Percentiles rank a stretch among this genome's conserved stretches.
These are phyloP conservation scores for Rauvolfia tetraphylla DNA, from an alignment of 257 asterid species.

Conservation along the genomic window DNA sequence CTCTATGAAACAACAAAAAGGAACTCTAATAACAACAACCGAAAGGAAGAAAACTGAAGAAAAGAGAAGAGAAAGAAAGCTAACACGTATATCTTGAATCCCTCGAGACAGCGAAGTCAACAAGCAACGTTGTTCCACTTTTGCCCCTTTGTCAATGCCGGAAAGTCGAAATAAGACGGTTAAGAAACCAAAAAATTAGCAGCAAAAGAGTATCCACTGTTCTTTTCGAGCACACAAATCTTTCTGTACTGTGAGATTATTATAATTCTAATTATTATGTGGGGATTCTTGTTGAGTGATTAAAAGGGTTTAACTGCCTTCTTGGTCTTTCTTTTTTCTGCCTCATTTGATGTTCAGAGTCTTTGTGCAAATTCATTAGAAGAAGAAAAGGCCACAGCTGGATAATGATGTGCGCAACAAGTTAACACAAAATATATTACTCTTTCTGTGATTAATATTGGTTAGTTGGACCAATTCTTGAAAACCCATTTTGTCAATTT, in stretches of 20 bases:
- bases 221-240: not conserved
- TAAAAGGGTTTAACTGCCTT: slow-evolving; percentile 7
- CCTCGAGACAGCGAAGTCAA: slow-evolving; percentile 18
- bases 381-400: slow-evolving; percentile 16
- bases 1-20: no score
- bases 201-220: slow-evolving; percentile 5
- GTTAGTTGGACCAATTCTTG: slow-evolving; percentile 21
- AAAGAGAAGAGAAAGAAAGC: not conserved
- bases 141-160: slow-evolving; percentile 19
- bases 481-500: slow-evolving; percentile 5
- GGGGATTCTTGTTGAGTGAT: slow-evolving; percentile 4
- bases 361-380: slow-evolving; percentile 13
- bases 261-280: not conserved
- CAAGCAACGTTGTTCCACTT: slow-evolving; percentile 16
- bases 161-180: slow-evolving; percentile 17
- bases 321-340: not conserved
- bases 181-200: not conserved
- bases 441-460: slow-evolving; percentile 7
- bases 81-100: not conserved
- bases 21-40: not conserved
- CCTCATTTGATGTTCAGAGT: slow-evolving; percentile 16
- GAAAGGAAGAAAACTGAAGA: slow-evolving; percentile 1
- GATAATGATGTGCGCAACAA: slow-evolving; percentile 7
- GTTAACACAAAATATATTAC: not conserved
- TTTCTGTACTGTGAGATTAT: not conserved